These are phyloP conservation scores for Colletotrichum sp. DNA, from an alignment of 2,329 filamentous ascomycete genomes.

Conservation along the genomic window DNA sequence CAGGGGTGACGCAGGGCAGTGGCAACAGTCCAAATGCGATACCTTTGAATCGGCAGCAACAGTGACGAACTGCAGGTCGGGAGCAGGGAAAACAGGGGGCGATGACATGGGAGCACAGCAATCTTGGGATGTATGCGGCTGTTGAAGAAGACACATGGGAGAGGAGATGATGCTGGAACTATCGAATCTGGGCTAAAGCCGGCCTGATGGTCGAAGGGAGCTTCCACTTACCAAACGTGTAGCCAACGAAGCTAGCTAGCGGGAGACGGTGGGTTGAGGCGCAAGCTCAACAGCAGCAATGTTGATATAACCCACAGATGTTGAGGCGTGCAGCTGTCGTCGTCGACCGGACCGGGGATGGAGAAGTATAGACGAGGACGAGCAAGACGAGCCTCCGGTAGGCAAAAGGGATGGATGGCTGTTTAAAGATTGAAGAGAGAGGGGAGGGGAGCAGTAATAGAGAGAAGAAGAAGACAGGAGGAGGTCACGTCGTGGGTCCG, in stretches of 20 bases:
- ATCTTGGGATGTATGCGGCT: background rate
- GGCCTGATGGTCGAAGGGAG: background rate
- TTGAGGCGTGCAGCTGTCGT: background rate
- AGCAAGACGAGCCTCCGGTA: background rate
- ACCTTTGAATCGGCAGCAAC: background rate
- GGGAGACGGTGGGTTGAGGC: background rate
- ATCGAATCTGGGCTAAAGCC: background rate
- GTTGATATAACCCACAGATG: background rate
- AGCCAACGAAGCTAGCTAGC: conserved; percentile 7
- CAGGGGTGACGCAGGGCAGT: background rate
- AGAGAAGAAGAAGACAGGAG: background rate
- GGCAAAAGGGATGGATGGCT: background rate
- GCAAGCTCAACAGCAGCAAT: conserved; percentile 1
- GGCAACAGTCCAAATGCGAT: background rate
- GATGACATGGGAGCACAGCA: background rate
- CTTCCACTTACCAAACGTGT: conserved; percentile 1
- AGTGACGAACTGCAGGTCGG: background rate
- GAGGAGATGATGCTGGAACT: background rate
- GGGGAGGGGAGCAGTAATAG: background rate
- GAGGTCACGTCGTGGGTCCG: conserved; percentile 10
- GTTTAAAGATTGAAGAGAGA: background rate
- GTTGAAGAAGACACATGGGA: background rate
- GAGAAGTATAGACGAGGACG: background rate
- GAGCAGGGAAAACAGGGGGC: background rate
- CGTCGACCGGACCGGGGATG: background rate